Evolutionary conservation across 768 basidiomycete genomes (phyloP), one percentile per base, ranked within the genome.

Genomic region (Russula virescens): DNA sequence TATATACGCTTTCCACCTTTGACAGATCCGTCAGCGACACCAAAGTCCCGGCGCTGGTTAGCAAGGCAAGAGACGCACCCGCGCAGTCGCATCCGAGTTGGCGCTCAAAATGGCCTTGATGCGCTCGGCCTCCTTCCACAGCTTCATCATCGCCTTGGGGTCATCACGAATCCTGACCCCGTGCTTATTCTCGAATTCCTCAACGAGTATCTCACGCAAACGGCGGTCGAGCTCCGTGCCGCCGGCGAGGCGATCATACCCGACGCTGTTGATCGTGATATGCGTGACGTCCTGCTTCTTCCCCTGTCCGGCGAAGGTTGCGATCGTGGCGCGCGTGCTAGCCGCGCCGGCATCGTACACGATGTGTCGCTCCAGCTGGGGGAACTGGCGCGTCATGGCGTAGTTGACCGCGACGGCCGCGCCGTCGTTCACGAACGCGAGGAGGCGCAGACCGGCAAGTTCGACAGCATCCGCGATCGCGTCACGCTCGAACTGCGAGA

Each of bases 371-470:
- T 95, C 89, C 0, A 86, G 84, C 2, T 76, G 76, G 0, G 88
- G 77, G 78, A 98, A 98, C 2, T 85, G 80, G 52, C 96, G 84
- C 2, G 94, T 94, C 94, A 98, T 97, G 47, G 97, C 97, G 71
- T 91, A 99, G 77, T 99, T 99, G 68, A 98, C 81, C 16, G 94
- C 97, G n/a, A 95, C 88, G 2, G 94, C 92, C 0, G 91, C 85
- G 28, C 96, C 96, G 68, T 99, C 97, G 68, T 94, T 89, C 57
- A 99, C 83, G 62, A 98, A 79, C 0, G 91, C 87, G 35, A 98
- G 77, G 1, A 89, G 86, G 28, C 83, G 83, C 50, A 99, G 76
- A 2, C 95, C 97, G 18, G 94, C 85, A 49, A 98, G 84, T 70
- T 97, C 96, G 40, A 94, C 82, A 18, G 96, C 94, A 73, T 98